Conservation (phyloP, 768 basidiomycete species). For the Gyrodon lividus region DNA sequence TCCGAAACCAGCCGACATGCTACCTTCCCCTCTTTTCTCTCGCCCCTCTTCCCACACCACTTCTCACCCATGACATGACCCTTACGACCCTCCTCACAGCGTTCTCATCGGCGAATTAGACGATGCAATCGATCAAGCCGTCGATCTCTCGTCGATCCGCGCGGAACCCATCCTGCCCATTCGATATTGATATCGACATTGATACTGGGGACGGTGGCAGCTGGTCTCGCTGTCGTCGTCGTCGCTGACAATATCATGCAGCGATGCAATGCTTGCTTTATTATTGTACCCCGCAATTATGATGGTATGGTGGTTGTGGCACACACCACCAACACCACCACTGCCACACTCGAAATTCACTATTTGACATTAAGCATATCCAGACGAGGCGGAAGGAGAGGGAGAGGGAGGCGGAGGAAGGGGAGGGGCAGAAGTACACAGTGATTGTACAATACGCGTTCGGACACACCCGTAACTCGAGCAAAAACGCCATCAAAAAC, state of each 20-base stretch:
- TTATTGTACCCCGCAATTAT: too few relatives aligned
- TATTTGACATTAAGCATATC: conserved; percentile 6
- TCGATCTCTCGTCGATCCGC: conserved; percentile 73
- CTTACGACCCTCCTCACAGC: conserved; percentile 33
- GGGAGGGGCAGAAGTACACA: neutral
- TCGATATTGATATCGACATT: conserved; percentile 51
- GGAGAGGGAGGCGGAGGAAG: neutral
- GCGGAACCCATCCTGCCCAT: conserved; percentile 88
- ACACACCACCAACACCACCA: too few relatives aligned
- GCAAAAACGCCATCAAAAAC: too few relatives aligned
- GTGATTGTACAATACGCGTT: conserved; percentile 1
- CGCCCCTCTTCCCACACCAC: neutral
- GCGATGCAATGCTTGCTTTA: too few relatives aligned
- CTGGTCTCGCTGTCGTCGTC: too few relatives aligned
- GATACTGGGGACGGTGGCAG: neutral
- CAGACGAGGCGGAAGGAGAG: neutral
- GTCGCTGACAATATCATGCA: too few relatives aligned
- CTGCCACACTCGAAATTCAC: too few relatives aligned
- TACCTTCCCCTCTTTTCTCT: neutral
- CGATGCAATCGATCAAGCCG: conserved; percentile 70
- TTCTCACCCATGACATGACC: neutral
- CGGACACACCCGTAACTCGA: neutral
- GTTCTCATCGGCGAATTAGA: conserved; percentile 86
- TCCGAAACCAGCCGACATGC: too few relatives aligned
- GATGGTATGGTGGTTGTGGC: too few relatives aligned